Evolutionary conservation across 2,329 filamentous ascomycete genomes (phyloP).

Genomic region (Stemphylium beticola): DNA sequence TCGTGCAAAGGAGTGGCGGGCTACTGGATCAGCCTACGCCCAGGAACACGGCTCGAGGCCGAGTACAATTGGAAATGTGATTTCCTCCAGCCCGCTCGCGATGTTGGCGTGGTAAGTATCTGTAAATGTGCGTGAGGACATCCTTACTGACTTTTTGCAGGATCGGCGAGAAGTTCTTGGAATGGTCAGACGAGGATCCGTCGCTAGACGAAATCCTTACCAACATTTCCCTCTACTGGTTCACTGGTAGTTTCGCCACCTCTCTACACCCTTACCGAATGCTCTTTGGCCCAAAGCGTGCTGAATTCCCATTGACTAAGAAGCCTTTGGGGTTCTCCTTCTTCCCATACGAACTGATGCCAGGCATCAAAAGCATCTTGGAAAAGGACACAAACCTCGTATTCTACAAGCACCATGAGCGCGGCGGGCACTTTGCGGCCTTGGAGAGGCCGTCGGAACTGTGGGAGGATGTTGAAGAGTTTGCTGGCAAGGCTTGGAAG

Average conservation of each 20-base stretch:
- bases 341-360: constrained; percentile 53
- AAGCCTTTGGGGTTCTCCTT: constrained; percentile 55
- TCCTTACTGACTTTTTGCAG: constrained; percentile 13
- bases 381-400: constrained; percentile 50
- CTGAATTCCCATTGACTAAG: not conserved
- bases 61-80: constrained; percentile 62
- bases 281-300: constrained; percentile 21
- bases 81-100: constrained; percentile 62
- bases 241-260: constrained; percentile 55
- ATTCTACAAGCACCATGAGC: constrained; percentile 47
- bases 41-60: constrained; percentile 62
- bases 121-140: not conserved
- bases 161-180: constrained; percentile 64
- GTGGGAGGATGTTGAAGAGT: constrained; percentile 55
- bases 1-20: constrained; percentile 40
- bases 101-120: constrained; percentile 59
- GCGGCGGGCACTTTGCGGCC: constrained; percentile 63
- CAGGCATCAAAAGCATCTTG: constrained; percentile 47
- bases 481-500: constrained; percentile 48
- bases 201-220: constrained; percentile 56
- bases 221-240: constrained; percentile 62
- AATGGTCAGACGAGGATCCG: constrained; percentile 58
- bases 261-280: constrained; percentile 59
- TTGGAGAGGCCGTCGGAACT: constrained; percentile 54
- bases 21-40: constrained; percentile 58